phyloP scores from a whole-genome alignment of 2,329 filamentous ascomycete genomes.

The Paecilomyces variotii region DNA sequence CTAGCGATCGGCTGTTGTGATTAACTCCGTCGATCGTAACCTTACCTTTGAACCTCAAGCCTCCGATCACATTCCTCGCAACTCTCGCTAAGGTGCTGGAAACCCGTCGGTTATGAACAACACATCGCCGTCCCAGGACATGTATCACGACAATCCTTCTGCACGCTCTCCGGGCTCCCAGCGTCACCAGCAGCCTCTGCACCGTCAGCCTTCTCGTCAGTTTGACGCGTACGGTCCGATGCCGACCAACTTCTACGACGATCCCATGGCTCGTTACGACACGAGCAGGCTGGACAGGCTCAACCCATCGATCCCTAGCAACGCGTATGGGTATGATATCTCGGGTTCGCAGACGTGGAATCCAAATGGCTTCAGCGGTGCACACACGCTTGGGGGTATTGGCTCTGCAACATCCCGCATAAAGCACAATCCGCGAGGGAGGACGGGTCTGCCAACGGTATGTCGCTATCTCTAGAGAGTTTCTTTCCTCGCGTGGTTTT shows the following conservation, averaged over 20 bases:
- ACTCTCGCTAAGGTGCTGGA: background rate
- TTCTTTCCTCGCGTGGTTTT: constrained; percentile 1
- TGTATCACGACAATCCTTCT: constrained; percentile 63
- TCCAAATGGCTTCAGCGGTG: constrained; percentile 61
- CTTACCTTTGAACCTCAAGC: background rate
- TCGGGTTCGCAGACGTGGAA: constrained; percentile 70
- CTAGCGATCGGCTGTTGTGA: background rate
- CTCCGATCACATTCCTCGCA: background rate
- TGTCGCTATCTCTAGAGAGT: constrained; percentile 28
- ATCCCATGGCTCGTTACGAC: constrained; percentile 52
- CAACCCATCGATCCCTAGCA: constrained; percentile 50
- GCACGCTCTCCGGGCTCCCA: constrained; percentile 69
- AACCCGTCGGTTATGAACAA: constrained; percentile 22
- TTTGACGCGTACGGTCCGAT: constrained; percentile 67
- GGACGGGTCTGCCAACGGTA: constrained; percentile 64
- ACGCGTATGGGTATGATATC: constrained; percentile 61
- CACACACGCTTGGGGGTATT: constrained; percentile 55
- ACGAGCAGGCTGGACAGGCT: constrained; percentile 49
- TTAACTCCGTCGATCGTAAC: background rate
- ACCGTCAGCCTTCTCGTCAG: constrained; percentile 66
- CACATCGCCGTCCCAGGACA: constrained; percentile 22
- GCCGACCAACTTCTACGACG: constrained; percentile 64
- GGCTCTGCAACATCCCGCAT: constrained; percentile 50
- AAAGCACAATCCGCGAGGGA: constrained; percentile 48
- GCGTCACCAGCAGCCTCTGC: constrained; percentile 57